Evolutionary conservation across 129 eudicot species (phyloP).

Genomic region (Centella asiatica): DNA sequence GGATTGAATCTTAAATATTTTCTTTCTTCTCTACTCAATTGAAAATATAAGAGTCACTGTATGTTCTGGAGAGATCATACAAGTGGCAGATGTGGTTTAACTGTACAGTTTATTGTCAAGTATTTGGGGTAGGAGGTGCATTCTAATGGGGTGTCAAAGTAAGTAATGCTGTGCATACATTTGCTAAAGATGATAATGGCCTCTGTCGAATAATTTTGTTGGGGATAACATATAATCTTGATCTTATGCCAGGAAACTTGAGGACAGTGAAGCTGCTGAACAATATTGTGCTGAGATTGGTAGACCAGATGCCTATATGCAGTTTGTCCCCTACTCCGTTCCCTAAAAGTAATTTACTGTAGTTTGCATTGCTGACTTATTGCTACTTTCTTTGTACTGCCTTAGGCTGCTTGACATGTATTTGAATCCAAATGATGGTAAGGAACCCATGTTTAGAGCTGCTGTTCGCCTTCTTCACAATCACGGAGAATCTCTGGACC

Average conservation of each 20-base stretch:
- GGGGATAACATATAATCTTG: background rate
- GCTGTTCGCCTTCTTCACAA: conserved; percentile 94
- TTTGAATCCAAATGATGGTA: conserved; percentile 81
- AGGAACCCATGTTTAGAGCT: conserved; percentile 93
- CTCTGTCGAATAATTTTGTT: background rate
- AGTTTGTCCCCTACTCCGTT: conserved; percentile 40
- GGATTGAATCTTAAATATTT: background rate
- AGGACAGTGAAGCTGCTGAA: conserved; percentile 95
- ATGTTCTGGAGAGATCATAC: too few species aligned
- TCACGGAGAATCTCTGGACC: conserved; percentile 91
- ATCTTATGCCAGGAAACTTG: conserved; percentile 64
- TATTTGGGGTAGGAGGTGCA: too few species aligned
- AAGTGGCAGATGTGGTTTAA: too few species aligned
- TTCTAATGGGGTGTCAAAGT: too few species aligned
- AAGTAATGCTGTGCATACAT: background rate
- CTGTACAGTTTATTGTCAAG: too few species aligned
- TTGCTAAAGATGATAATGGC: background rate
- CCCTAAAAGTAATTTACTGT: background rate
- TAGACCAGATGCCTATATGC: conserved; percentile 96
- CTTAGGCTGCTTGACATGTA: conserved; percentile 91
- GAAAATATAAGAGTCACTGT: too few species aligned
- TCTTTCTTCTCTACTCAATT: too few species aligned
- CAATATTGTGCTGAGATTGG: conserved; percentile 96
- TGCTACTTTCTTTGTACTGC: conserved; percentile 8
- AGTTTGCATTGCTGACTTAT: background rate